phyloP scores from a whole-genome alignment of 164 flowering plant genomes.

The Tetrastigma voinierianum region DNA sequence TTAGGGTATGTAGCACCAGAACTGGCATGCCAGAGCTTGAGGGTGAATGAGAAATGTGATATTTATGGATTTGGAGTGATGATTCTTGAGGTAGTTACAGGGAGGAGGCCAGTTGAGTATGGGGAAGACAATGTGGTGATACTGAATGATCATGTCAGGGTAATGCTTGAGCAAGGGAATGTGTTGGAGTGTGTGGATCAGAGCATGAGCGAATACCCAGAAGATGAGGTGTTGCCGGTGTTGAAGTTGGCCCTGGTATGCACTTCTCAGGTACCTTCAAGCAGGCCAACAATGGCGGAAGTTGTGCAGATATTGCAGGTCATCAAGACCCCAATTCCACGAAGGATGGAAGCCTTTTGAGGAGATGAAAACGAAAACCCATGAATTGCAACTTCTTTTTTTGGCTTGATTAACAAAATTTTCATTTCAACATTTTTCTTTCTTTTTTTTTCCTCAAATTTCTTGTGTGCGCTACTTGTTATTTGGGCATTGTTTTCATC shows the following conservation, averaged over 20 bases:
- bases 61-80: constrained; percentile 77
- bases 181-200: constrained; percentile 76
- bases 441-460: too few relatives aligned
- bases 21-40: constrained; percentile 80
- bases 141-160: constrained; percentile 66
- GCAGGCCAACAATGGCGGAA: constrained; percentile 93
- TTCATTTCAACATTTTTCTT: too few relatives aligned
- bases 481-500: too few relatives aligned
- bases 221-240: constrained; percentile 86
- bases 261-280: constrained; percentile 91
- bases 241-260: constrained; percentile 90
- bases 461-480: too few relatives aligned
- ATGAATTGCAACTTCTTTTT: too few relatives aligned
- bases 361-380: constrained; percentile 2
- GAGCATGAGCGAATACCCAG: constrained; percentile 64
- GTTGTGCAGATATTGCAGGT: constrained; percentile 87
- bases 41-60: constrained; percentile 90
- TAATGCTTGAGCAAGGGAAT: constrained; percentile 78
- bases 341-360: constrained; percentile 53
- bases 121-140: constrained; percentile 90
- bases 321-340: constrained; percentile 75
- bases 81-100: constrained; percentile 83
- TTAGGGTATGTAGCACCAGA: constrained; percentile 94
- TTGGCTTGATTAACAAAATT: too few relatives aligned
- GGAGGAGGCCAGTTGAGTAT: constrained; percentile 82